Base-by-base conservation (phyloP, 2,329 filamentous ascomycete species). In the Exophiala sp. region DNA sequence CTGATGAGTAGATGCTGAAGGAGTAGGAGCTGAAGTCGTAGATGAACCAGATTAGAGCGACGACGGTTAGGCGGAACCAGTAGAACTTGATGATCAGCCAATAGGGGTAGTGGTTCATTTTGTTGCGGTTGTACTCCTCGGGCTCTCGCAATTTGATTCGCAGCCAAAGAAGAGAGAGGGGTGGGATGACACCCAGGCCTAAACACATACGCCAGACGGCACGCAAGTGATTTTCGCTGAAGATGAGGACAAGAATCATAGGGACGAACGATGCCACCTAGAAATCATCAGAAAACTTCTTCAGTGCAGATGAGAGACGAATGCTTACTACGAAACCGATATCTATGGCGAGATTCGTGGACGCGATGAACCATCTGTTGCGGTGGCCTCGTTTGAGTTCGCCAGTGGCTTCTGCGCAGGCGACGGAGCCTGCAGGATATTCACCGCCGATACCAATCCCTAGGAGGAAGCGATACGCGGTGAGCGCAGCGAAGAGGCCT, bases 341-440 rank as follows among this genome's bases (percentile, higher is more conserved):
- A 66, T 95, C 89, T 56, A 95, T 95, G 77, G 91, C 88, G 20
- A 87, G 83, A 70, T 95, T 95, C 43, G 89, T 95, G 70, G 94
- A 95, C 60, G 95, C 78, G 63, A 92, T 89, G 67, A 91, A 96
- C 89, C 90, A 95, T 36, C 87, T 79, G 67, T 96, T 92, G n/a
- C 91, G 79, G 12, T 87, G 86, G 9, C 91, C 91, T 12, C 73
- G 70, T 69, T 90, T 89, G 55, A 96, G 76, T 67, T 95, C 89
- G 18, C 89, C 88, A 0, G 87, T 91, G 3, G 86, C 87, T 71
- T 96, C 91, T 2, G 91, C 89, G 49, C 84, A 88, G 1, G 87
- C 88, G 0, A 96, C 91, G 55, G 84, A 89, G 3, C 91, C 91
- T 1, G 71, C 71, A 29, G 73, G 73, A 52, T 71, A 71, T 70